A percentile compares a stretch with the other conserved stretches of the same genome.
Conservation (phyloP, 257 asterid species). For the Fraxinus pennsylvanica region DNA sequence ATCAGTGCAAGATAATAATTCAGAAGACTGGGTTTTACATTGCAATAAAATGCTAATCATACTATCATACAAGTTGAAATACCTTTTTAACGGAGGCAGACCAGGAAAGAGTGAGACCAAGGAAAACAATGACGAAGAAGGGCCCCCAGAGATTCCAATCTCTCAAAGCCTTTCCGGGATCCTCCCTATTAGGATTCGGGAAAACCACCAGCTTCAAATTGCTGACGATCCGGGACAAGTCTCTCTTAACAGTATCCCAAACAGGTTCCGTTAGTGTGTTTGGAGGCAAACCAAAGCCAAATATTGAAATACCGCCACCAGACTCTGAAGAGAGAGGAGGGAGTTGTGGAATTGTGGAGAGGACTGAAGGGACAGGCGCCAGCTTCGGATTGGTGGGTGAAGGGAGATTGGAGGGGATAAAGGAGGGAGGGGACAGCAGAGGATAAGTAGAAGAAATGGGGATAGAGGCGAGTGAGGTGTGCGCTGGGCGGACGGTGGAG, state of each 20-base stretch:
- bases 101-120: constrained; percentile 93
- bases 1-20: background rate
- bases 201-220: constrained; percentile 92
- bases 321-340: constrained; percentile 37
- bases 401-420: constrained; percentile 60
- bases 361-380: constrained; percentile 35
- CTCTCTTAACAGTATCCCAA: constrained; percentile 91
- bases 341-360: constrained; percentile 20
- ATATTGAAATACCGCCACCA: constrained; percentile 31
- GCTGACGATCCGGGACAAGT: constrained; percentile 80
- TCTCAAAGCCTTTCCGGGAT: constrained; percentile 93
- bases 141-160: constrained; percentile 99
- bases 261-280: constrained; percentile 93
- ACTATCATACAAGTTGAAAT: background rate
- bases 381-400: constrained; percentile 43
- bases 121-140: constrained; percentile 92
- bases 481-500: constrained; percentile 70
- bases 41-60: background rate
- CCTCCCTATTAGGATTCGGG: constrained; percentile 90
- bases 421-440: constrained; percentile 33
- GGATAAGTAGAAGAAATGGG: constrained; percentile 56
- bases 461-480: constrained; percentile 75
- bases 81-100: constrained; percentile 96
- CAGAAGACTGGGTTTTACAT: background rate
- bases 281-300: constrained; percentile 72